A percentile compares a stretch with the other conserved stretches of the same genome.
Conservation (phyloP, 306 rosid genomes). For the Gynostemma pentaphyllum region DNA sequence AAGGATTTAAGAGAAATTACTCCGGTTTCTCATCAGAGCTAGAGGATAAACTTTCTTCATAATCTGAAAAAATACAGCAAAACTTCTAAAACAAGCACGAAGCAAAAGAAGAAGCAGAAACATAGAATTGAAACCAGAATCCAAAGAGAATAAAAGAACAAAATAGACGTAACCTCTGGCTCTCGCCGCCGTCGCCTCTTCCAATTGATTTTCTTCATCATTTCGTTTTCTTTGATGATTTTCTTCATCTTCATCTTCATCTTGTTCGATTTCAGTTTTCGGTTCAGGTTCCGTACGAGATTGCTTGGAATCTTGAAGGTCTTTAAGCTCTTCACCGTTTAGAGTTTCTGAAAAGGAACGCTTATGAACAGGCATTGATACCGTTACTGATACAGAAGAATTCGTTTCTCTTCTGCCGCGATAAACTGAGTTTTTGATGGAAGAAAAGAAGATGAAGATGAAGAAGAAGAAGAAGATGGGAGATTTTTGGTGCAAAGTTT, state of each 20-base stretch:
- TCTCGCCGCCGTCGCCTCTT: conserved; percentile 18
- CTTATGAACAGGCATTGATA: conserved; percentile 94
- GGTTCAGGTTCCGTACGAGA: conserved; percentile 29
- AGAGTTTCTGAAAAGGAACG: conserved; percentile 40
- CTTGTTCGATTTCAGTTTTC: conserved; percentile 15
- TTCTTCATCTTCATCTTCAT: conserved; percentile 4
- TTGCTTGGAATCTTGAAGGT: conserved; percentile 39
- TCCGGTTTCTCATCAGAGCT: conserved; percentile 48
- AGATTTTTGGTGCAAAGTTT: conserved; percentile 18
- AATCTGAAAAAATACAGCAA: conserved; percentile 44
- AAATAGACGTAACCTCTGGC: conserved; percentile 41
- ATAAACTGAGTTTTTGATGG: conserved; percentile 4
- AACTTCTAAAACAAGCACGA: conserved; percentile 23
- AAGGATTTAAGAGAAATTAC: conserved; percentile 27
- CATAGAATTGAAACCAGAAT: conserved; percentile 9
- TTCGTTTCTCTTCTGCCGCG: conserved; percentile 1
- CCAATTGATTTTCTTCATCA: conserved; percentile 1
- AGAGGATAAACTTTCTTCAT: conserved; percentile 57
- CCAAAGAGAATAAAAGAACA: background rate
- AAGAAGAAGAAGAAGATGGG: conserved; percentile 15
- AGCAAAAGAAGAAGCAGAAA: conserved; percentile 31
- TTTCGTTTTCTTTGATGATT: conserved; percentile 8
- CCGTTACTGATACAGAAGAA: background rate
- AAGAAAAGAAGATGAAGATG: conserved; percentile 2
- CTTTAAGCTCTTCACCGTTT: conserved; percentile 35